Evolutionary conservation across 176 grass and related monocot species (phyloP).

Genomic region (Luzula sylvatica): DNA sequence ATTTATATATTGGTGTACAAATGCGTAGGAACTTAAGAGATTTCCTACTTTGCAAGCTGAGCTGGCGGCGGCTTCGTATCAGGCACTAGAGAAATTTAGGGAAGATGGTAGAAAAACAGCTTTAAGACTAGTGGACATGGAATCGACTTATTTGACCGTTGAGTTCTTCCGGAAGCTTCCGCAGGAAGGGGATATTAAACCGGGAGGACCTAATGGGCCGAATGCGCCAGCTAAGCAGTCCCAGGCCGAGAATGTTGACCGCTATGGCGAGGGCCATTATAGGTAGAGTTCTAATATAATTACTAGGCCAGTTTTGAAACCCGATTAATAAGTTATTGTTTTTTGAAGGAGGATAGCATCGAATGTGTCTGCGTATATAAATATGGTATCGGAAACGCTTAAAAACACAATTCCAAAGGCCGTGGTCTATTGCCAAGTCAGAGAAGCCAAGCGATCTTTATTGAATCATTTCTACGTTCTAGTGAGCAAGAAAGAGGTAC

Average conservation of each 20-base stretch:
- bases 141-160: constrained; percentile 50
- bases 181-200: constrained; percentile 34
- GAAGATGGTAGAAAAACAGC: constrained; percentile 52
- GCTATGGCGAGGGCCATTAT: constrained; percentile 57
- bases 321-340: too few relatives aligned
- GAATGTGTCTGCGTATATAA: constrained; percentile 51
- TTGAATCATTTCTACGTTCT: constrained; percentile 48
- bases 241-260: constrained; percentile 24
- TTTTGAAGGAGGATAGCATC: constrained; percentile 43
- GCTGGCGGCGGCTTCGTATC: constrained; percentile 36
- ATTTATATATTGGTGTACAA: too few relatives aligned
- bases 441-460: constrained; percentile 57
- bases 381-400: constrained; percentile 49
- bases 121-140: constrained; percentile 65
- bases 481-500: constrained; percentile 56
- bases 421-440: constrained; percentile 62
- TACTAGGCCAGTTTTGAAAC: too few relatives aligned
- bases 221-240: constrained; percentile 8
- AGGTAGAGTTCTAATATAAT: constrained; percentile 6
- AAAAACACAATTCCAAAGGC: constrained; percentile 51
- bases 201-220: neutral
- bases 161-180: constrained; percentile 68
- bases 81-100: constrained; percentile 44
- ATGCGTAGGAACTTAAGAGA: constrained; percentile 43
- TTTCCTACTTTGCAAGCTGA: constrained; percentile 58